A percentile compares a stretch with the other conserved stretches of the same genome.
These are phyloP conservation scores for Spirogloea muscicola DNA, from an alignment of 139 green algal genomes.

Conservation along the genomic window DNA sequence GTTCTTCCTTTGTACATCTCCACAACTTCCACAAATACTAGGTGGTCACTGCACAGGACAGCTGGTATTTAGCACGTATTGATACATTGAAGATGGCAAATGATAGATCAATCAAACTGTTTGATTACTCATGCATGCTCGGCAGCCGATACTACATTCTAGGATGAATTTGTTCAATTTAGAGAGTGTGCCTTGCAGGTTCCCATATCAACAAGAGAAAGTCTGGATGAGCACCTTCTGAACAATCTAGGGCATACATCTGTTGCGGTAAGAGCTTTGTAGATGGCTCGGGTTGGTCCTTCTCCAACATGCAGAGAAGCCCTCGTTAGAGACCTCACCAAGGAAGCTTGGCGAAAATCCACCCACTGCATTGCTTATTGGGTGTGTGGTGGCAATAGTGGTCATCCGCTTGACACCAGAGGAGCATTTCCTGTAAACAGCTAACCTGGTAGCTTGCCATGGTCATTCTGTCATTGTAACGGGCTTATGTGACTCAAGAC, in stretches of 20 bases:
- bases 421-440: background rate
- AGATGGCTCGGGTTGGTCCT: too few relatives aligned
- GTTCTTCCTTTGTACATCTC: slow-evolving; percentile 45
- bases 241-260: too few relatives aligned
- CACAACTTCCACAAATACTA: background rate
- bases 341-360: background rate
- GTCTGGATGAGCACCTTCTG: too few relatives aligned
- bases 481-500: too few relatives aligned
- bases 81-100: too few relatives aligned
- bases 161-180: slow-evolving; percentile 6
- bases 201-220: too few relatives aligned
- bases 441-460: background rate
- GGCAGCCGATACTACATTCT: background rate
- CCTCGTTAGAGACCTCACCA: background rate
- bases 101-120: background rate
- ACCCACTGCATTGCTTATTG: background rate
- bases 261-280: too few relatives aligned
- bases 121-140: background rate
- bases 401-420: background rate
- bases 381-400: background rate
- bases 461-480: background rate
- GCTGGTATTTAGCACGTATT: background rate
- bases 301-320: too few relatives aligned
- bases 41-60: background rate
- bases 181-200: too few relatives aligned